Base-by-base conservation (phyloP, 805 yeast species). In the Teunomyces tritomae region DNA sequence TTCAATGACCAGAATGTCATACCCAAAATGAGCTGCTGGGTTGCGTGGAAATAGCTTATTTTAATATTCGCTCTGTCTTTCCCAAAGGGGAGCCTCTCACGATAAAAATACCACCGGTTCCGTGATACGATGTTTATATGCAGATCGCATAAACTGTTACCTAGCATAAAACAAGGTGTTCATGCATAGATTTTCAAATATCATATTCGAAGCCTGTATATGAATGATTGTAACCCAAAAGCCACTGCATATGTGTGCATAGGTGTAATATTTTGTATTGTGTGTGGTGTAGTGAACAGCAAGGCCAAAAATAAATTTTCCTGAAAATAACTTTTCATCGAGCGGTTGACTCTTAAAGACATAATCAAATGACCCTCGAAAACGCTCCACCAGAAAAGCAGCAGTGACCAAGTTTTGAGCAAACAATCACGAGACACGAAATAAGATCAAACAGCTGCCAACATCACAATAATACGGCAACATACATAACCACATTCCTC, bases 281-380 rank as follows among this genome's bases (percentile, higher is more conserved):
- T 35, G 20, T 14, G 29, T 24, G 13, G 40, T 17, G 40, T 37
- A 37, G 40, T 37, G 29, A 37, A 37, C 40, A 24, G 40, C 40
- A 14, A 20, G 40, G 40, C 27, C 40, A 37, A 37, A 37, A 34
- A 34, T 34, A 34, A 37, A n/a, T 7, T 4, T 2, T 37, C 14
- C 17, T 37, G 14, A 37, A 24, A 37, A 20, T 24, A 37, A 16
- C 34, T 32, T 32, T 20, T 16, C 16, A 32, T 32, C 17, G 17
- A 32, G 34, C 17, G n/a, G 34, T 32, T 32, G 17, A 16, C 34
- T 32, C 34, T n/a, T 32, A 32, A 10, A 13, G 34, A 13, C 34
- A 32, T 32, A 32, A 32, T 32, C 34, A 13, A 32, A 32, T n/a
- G 7, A 32, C 34, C 17, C 34, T n/a, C 6, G 16, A 32, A 32